Conservation (phyloP, 768 basidiomycete genomes). For the Boletus insuetus region DNA sequence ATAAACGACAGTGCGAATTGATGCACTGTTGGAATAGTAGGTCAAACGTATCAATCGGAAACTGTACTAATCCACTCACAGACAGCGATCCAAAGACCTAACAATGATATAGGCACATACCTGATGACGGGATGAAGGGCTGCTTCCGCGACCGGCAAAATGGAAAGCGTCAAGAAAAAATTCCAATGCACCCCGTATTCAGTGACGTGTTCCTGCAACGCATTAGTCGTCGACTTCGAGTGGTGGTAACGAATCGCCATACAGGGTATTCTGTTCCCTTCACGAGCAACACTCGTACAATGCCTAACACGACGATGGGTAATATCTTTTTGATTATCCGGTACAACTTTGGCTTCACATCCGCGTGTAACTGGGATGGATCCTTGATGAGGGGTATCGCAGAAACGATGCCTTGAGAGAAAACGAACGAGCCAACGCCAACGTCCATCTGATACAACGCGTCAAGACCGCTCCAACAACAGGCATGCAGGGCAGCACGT, state of each 20-base stretch:
- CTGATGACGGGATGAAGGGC: conserved; percentile 64
- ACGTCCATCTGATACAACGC: conserved; percentile 79
- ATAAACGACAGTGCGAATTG: conserved; percentile 58
- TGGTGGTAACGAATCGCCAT: conserved; percentile 18
- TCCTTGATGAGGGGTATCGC: conserved; percentile 75
- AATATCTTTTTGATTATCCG: conserved; percentile 52
- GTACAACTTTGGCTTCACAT: conserved; percentile 50
- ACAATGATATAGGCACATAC: conserved; percentile 52
- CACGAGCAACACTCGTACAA: conserved; percentile 78
- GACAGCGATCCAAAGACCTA: conserved; percentile 61
- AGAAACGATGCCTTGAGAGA: conserved; percentile 92
- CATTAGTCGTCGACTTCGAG: not conserved
- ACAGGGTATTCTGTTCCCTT: conserved; percentile 96
- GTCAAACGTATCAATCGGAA: not conserved
- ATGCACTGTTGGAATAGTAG: conserved; percentile 51
- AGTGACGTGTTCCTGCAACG: conserved; percentile 80
- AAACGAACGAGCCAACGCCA: conserved; percentile 96
- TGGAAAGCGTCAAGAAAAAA: conserved; percentile 91
- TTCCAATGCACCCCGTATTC: conserved; percentile 99
- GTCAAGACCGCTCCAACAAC: not conserved
- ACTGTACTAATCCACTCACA: conserved; percentile 38
- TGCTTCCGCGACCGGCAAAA: conserved; percentile 73
- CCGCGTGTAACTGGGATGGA: conserved; percentile 47
- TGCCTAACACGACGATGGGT: conserved; percentile 70
- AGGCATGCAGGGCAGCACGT: conserved; percentile 20